Base-by-base conservation (phyloP, 352 stramenopile species). In the Phytophthora vignae region DNA sequence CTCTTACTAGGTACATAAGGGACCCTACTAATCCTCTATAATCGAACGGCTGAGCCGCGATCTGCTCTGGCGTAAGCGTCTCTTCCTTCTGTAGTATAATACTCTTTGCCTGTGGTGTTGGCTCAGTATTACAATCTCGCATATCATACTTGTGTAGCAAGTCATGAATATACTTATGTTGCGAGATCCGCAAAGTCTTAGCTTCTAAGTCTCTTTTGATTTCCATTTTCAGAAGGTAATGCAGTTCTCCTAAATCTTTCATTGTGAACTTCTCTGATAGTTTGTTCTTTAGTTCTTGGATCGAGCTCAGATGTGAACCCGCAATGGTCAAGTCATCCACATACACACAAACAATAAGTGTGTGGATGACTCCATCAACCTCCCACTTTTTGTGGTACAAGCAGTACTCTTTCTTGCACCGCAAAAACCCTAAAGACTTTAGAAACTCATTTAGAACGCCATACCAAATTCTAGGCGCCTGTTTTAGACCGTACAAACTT, bases 351-450 rank as follows among this genome's bases (percentile, higher is more conserved):
- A 40, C 33, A 15, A 40, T 15, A 14, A 40, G 33, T 11, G 33
- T 40, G 33, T 40, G 33, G 33, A 40, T 10, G 33, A 40, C 33
- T 14, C 33, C 36, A 42, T 42, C 11, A 42, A 42, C 36, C 36
- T 42, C 36, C 36, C 54, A 70, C n/a, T 14, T 64, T 70, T 58
- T 64, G 8, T 22, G 54, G 25, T 70, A 70, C 63, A 70, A 70
- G 17, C 53, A 64, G 40, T 64, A 44, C 17, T 59, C n/a, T 53
- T 64, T 64, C 31, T 63, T 64, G 54, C 27, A 68, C 42, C 14
- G 29, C 11, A 55, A 38, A n/a, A 68, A 61, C 3, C 52, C 36
- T 40, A 50, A 48, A 1, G 4, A 11, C 15, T 52, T 50, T 14
- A 70, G 17, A 10, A 55, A 64, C 0, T 8, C 21, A 48, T 70